Base-by-base conservation (phyloP, 2,329 filamentous ascomycete genomes). In the Alternaria solani region DNA sequence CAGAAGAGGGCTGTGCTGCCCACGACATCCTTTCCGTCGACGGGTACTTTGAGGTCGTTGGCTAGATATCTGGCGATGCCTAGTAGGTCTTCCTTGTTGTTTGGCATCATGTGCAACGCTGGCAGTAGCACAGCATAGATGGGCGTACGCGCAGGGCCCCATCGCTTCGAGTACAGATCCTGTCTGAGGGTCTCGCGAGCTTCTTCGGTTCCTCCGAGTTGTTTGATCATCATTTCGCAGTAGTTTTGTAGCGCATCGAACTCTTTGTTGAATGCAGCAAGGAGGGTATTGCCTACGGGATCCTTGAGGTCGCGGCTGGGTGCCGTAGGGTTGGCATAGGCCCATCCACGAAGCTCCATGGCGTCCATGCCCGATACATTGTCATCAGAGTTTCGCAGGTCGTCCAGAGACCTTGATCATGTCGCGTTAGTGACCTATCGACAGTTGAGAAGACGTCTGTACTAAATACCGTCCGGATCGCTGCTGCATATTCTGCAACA, bases 281-380 rank as follows among this genome's bases (percentile, higher is more conserved):
- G 54, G 8, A 67, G 26, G 16, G 57, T 55, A 25, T 48, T 51
- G 32, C 65, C 63, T 7, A 66, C 54, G 5, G 61, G 51, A 25
- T 64, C 61, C 5, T 47, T 63, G 12, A 67, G 55, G 53, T 66
- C 61, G 30, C 62, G 63, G n/a, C 53, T 56, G 1, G 64, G 59
- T 2, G 53, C 43, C 4, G 61, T 52, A n/a, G 62, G 57, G 20
- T 55, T 56, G 26, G 56, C 20, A 3, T 54, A 34, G 5, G 57
- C 43, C 59, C 59, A 66, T 20, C 64, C 64, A 18, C 64, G 57
- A n/a, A 66, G 55, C 48, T 66, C 62, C 58, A 66, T 62, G 16
- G 44, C 64, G 14, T 66, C 64, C 59, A 61, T 61, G 30, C 64
- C 64, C 16, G 55, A 41, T 16, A 66, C 52, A 18, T 62, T 57